Conservation (phyloP, 768 basidiomycete species). For the Mycena olivaceomarginata region DNA sequence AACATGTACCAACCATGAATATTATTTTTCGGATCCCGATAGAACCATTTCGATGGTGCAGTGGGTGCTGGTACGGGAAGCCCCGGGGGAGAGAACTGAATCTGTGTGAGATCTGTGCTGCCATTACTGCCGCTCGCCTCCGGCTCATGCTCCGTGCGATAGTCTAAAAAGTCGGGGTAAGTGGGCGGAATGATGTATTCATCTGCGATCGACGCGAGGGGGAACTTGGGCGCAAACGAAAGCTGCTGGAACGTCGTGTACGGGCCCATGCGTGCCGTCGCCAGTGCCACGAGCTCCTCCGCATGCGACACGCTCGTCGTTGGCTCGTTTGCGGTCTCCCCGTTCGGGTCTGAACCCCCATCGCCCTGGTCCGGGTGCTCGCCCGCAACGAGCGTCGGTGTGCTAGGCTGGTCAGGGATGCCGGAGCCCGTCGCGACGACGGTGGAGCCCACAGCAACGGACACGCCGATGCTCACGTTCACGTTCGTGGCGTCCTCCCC, state of each 20-base stretch:
- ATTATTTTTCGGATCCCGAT: slow-evolving; percentile 88
- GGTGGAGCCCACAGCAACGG: slow-evolving; percentile 67
- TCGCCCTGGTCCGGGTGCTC: slow-evolving; percentile 64
- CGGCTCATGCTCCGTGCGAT: slow-evolving; percentile 79
- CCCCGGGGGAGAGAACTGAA: slow-evolving; percentile 88
- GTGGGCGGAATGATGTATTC: slow-evolving; percentile 95
- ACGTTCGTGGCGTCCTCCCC: slow-evolving; percentile 75
- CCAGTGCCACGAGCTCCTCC: slow-evolving; percentile 82
- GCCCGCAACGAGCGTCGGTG: slow-evolving; percentile 63
- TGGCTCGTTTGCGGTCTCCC: slow-evolving; percentile 55
- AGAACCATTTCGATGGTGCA: slow-evolving; percentile 87
- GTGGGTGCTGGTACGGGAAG: slow-evolving; percentile 82
- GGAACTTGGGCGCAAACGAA: slow-evolving; percentile 89
- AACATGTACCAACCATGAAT: slow-evolving; percentile 77
- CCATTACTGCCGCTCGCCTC: slow-evolving; percentile 65
- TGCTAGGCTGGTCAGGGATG: slow-evolving; percentile 56
- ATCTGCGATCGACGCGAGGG: slow-evolving; percentile 91
- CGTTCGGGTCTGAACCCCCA: slow-evolving; percentile 51
- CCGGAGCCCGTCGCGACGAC: slow-evolving; percentile 55
- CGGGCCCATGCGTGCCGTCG: slow-evolving; percentile 84
- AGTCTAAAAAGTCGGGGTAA: slow-evolving; percentile 86
- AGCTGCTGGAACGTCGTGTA: slow-evolving; percentile 97
- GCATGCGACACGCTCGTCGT: slow-evolving; percentile 64
- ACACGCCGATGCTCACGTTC: slow-evolving; percentile 78
- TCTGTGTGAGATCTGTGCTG: slow-evolving; percentile 70